phyloP scores from a whole-genome alignment of 2,329 filamentous ascomycete genomes.

The Plenodomus biglobosus region DNA sequence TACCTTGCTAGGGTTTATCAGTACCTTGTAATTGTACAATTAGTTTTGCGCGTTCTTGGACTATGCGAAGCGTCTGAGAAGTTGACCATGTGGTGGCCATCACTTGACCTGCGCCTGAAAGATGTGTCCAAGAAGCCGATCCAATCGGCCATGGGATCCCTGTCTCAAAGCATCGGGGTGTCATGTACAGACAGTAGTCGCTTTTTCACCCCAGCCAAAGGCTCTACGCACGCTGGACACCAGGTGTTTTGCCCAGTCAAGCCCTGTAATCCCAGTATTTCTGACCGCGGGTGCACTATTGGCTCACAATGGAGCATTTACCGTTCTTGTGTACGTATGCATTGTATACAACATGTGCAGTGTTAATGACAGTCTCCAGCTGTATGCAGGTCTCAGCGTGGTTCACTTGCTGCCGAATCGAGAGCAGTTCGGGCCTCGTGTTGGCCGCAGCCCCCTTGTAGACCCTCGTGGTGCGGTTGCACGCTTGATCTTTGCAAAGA shows the following conservation, averaged over 20 bases:
- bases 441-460: constrained; percentile 11
- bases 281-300: background rate
- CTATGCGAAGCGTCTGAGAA: background rate
- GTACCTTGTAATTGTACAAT: too few species aligned
- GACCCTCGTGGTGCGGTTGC: constrained; percentile 8
- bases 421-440: constrained; percentile 12
- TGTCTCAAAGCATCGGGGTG: background rate
- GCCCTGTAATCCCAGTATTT: background rate
- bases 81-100: background rate
- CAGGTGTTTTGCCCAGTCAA: background rate
- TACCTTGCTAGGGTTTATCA: too few species aligned
- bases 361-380: background rate
- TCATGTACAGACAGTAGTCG: constrained; percentile 3
- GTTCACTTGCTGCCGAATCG: background rate
- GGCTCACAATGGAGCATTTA: background rate
- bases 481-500: constrained; percentile 2
- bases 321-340: background rate
- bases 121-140: background rate
- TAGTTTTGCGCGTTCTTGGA: background rate
- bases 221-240: constrained; percentile 1
- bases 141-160: background rate
- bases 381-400: background rate
- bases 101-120: background rate
- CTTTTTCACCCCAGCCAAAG: constrained; percentile 1
- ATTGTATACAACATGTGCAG: background rate